These are phyloP conservation scores for Candida endomychidarum DNA, from an alignment of 805 yeast genomes.

Conservation along the genomic window DNA sequence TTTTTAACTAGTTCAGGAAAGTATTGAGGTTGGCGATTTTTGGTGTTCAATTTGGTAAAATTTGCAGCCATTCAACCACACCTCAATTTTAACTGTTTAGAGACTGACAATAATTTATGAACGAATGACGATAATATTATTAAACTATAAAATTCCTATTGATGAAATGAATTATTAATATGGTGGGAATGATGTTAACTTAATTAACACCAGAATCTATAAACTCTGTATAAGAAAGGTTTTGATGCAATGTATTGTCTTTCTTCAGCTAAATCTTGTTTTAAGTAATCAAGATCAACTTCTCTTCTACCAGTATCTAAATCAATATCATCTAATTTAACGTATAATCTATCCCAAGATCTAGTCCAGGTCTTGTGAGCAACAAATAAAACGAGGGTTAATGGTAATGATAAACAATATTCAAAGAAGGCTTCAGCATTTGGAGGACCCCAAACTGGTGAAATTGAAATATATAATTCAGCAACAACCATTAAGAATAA, in stretches of 20 bases:
- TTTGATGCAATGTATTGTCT: constrained; percentile 23
- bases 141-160: too few relatives aligned
- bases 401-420: constrained; percentile 49
- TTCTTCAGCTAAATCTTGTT: constrained; percentile 43
- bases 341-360: constrained; percentile 29
- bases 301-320: constrained; percentile 46
- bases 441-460: constrained; percentile 30
- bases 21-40: not conserved
- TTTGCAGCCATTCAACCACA: not conserved
- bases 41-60: too few relatives aligned
- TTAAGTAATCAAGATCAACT: constrained; percentile 36
- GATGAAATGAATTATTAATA: not conserved
- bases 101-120: not conserved
- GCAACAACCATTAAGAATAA: constrained; percentile 35
- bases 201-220: constrained; percentile 32
- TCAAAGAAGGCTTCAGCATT: constrained; percentile 47
- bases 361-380: constrained; percentile 39
- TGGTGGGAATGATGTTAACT: too few relatives aligned
- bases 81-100: too few relatives aligned
- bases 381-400: constrained; percentile 45
- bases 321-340: constrained; percentile 37
- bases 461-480: constrained; percentile 40
- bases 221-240: constrained; percentile 29
- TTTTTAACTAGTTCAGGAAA: constrained; percentile 1
- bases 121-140: not conserved